Base-by-base conservation (phyloP, 176 grass and related monocot genomes). In the barley (Hordeum vulgare) region DNA sequence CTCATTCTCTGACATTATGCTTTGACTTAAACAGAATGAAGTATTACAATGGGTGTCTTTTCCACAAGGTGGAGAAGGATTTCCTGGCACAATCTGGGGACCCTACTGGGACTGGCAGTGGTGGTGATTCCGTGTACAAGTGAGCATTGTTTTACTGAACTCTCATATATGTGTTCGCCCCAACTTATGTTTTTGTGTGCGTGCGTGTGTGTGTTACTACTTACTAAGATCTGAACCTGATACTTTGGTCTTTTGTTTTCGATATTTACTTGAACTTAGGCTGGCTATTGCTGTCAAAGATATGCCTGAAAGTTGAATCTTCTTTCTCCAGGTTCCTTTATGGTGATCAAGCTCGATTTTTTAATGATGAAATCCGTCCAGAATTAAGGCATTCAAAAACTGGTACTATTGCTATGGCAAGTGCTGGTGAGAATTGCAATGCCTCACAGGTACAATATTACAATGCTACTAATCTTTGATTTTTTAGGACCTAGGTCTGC, bases 271-370 rank as follows among this genome's bases (percentile, higher is more conserved):
- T 42, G 3, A 41, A 72, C 74, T 9, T 60, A 36, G 13, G 0
- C 27, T 33, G 9, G 9, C 23, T 64, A 63, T 2, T 24, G 37
- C 26, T 66, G 51, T 17, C 6, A 40, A 56, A 64, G 68, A 35
- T 63, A 47, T 78, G 77, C 13, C 74, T 90, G 36, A 79, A 45
- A 90, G 66, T 3, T 73, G 29, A 65, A 79, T 88, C 9, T 11
- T 76, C 17, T 91, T 84, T 76, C 44, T 80, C 54, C 59, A 98
- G 96, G 86, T 98, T 76, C 60, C 83, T 95, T 40, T 98, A 95
- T 67, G 91, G 96, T 80, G 96, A 98, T 37, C 96, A 98, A 83
- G 96, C 96, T 70, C 86, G 96, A 7, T 93, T 98, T 79, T 98
- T 95, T 58, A 83, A 95, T 40, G 82, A 92, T 88, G 96, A 98